Percentiles rank a stretch among this genome's conserved stretches.
Evolutionary conservation across 257 asterid genomes (phyloP).

Genomic region (Leptodermis oblonga): DNA sequence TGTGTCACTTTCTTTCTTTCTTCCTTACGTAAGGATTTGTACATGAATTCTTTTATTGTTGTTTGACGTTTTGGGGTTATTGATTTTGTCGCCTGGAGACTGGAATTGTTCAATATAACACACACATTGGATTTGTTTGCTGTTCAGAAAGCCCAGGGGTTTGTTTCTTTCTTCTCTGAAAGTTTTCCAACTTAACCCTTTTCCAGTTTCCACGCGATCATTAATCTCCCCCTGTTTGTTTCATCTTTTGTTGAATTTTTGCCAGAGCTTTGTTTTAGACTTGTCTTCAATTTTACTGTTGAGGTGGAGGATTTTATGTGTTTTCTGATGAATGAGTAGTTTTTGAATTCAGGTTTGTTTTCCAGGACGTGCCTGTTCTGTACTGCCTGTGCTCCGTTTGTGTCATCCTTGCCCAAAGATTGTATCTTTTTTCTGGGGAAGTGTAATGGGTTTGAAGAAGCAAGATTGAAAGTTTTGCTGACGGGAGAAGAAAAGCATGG

Average conservation of each 20-base stretch:
- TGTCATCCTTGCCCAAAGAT: background rate
- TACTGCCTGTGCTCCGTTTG: background rate
- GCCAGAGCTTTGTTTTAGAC: no score
- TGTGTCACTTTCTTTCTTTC: slow-evolving; percentile 14
- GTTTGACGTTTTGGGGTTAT: background rate
- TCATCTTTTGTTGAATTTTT: no score
- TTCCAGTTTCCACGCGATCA: slow-evolving; percentile 3
- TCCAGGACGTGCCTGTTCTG: background rate
- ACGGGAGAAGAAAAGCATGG: slow-evolving; percentile 17
- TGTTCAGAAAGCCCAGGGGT: background rate
- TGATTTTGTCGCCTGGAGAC: slow-evolving; percentile 8
- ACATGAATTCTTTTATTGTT: background rate
- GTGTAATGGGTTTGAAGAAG: slow-evolving; percentile 2
- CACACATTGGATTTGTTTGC: background rate
- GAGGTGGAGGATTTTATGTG: no score
- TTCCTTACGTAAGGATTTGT: background rate
- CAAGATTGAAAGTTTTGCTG: slow-evolving; percentile 4
- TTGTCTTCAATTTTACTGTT: background rate
- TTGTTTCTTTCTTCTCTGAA: background rate
- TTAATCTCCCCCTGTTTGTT: no score
- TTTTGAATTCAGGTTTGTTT: background rate
- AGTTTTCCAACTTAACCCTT: background rate
- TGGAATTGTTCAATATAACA: slow-evolving; percentile 9
- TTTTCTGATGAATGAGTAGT: background rate
- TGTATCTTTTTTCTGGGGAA: background rate